Base-by-base conservation (phyloP, 257 asterid species). In the Jaltomata sinuosa region DNA sequence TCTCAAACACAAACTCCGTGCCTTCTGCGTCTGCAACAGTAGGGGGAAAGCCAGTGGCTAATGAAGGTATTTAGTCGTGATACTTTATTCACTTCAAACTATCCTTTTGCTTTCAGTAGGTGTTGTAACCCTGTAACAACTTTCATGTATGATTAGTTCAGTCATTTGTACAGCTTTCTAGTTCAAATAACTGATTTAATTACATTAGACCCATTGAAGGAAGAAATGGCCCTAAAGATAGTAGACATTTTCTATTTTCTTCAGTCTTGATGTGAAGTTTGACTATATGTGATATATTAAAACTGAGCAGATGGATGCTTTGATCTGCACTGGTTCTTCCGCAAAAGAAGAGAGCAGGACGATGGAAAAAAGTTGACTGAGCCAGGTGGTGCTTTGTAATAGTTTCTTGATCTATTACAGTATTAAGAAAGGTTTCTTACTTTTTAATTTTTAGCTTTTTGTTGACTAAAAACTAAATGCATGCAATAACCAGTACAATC, bases 241-340 rank as follows among this genome's bases (percentile, higher is more conserved):
- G n/a, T 27, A 64, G 71, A 64, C 34, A 32, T 31, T 64, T 65
- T 16, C 5, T 31, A 31, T 64, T 31, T 65, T 32, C 6, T 5
- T 31, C 25, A 15, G 47, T 31, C 76, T 32, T 31, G 45, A 32
- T 31, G 76, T 15, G 76, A 16, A 65, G 76, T 32, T 15, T 64
- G 42, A 64, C 42, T 3, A 11, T 64, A 29, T 64, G 72, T 64
- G n/a, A 64, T 64, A 64, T 31, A 14, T 29, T 65, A 14, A 65
- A 79, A 16, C 71, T 71, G 31, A 12, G 83, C 88, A 88, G 93
- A 85, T 8, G 25, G 34, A 19, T 68, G 69, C 40, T 87, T 85
- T 69, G 84, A 81, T 47, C 84, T 54, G 52, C 69, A 42, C 67
- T 32, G 86, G 84, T 62, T 85, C 47, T 83, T 84, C 11, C 81